Conservation (phyloP, 495 filamentous ascomycete genomes). For the Trichoderma orchidacearum region DNA sequence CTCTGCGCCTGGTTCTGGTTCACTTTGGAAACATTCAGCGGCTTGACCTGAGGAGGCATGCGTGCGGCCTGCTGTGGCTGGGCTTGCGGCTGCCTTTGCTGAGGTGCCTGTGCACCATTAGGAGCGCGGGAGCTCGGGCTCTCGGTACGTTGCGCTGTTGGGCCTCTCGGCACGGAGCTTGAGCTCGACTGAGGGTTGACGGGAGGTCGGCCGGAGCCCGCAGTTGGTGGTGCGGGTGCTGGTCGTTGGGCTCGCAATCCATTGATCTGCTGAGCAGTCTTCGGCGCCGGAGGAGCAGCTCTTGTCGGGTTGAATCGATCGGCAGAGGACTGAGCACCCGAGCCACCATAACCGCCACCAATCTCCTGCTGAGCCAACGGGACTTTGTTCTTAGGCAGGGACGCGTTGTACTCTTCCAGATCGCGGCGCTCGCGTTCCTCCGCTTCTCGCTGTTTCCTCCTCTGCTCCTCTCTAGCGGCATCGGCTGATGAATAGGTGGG, state of each 20-base stretch:
- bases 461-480: conserved; percentile 39
- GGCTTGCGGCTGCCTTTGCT: conserved; percentile 15
- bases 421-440: conserved; percentile 60
- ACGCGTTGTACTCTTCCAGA: conserved; percentile 75
- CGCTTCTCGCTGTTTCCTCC: conserved; percentile 36
- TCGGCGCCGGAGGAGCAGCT: conserved; percentile 48
- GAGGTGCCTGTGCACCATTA: conserved; percentile 18
- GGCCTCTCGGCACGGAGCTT: conserved; percentile 8
- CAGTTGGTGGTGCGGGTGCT: conserved; percentile 35
- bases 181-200: conserved; percentile 28
- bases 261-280: conserved; percentile 29
- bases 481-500: conserved; percentile 35
- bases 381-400: conserved; percentile 58
- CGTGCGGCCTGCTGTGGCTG: conserved; percentile 37
- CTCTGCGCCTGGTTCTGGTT: conserved; percentile 38
- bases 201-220: conserved; percentile 20
- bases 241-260: conserved; percentile 39
- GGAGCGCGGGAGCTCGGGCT: conserved; percentile 20
- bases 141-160: conserved; percentile 9
- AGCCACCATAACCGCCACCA: conserved; percentile 47
- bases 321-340: conserved; percentile 29
- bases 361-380: conserved; percentile 82
- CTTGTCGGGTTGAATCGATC: conserved; percentile 76
- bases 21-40: conserved; percentile 79
- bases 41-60: conserved; percentile 66